Conservation (phyloP, 306 rosid genomes). For the Senna siamea region DNA sequence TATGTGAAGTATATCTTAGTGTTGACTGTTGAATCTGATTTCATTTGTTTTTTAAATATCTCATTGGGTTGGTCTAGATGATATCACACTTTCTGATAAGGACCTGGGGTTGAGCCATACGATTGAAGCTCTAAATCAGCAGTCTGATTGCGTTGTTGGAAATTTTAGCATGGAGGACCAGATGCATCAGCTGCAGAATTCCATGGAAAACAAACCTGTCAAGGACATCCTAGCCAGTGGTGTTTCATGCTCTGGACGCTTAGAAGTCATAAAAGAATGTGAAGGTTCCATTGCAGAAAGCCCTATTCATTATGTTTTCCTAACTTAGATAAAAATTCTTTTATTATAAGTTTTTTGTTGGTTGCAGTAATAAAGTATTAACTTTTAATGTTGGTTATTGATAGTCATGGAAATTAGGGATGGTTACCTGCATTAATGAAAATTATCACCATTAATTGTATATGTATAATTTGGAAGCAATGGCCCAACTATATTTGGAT, state of each 20-base stretch:
- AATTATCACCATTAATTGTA: neutral
- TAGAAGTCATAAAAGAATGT: conserved; percentile 35
- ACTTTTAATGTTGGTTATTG: conserved; percentile 20
- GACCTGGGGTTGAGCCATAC: conserved; percentile 54
- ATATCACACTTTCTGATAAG: conserved; percentile 64
- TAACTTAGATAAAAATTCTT: conserved; percentile 17
- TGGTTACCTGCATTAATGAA: neutral
- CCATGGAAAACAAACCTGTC: conserved; percentile 36
- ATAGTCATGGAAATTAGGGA: conserved; percentile 29
- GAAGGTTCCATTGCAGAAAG: conserved; percentile 56
- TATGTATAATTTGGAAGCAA: neutral
- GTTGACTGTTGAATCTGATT: conserved; percentile 37
- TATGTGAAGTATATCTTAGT: neutral
- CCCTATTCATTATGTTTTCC: conserved; percentile 25
- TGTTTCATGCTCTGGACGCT: conserved; percentile 36
- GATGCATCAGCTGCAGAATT: conserved; percentile 44
- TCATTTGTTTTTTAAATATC: conserved; percentile 25
- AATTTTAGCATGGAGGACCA: conserved; percentile 45
- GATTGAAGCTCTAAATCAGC: conserved; percentile 42
- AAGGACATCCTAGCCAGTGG: conserved; percentile 38
- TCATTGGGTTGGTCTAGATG: conserved; percentile 63
- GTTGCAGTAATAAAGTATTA: conserved; percentile 13
- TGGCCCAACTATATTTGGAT: neutral
- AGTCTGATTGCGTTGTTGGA: conserved; percentile 34
- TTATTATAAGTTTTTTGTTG: conserved; percentile 8